Percentiles rank a stretch among this genome's conserved stretches.
Evolutionary conservation across 371 early-diverging fungal genomes (phyloP).

Genomic region (Saksenaea oblongispora): DNA sequence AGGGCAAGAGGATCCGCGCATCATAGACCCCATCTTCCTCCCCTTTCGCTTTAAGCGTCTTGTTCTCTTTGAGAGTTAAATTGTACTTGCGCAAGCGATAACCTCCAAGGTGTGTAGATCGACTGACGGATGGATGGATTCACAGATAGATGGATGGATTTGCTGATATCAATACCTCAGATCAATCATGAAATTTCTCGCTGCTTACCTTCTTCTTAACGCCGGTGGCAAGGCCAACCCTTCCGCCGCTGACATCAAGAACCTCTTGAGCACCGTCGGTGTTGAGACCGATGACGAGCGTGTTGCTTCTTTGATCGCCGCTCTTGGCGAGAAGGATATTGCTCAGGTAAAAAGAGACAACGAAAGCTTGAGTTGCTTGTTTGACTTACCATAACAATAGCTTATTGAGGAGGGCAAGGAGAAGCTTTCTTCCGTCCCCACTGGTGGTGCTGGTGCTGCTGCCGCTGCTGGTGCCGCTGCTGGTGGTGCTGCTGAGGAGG

Average conservation of each 20-base stretch:
- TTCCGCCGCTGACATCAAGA: constrained; percentile 70
- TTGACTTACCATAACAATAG: constrained; percentile 21
- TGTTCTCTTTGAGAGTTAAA: constrained; percentile 16
- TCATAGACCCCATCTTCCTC: background rate
- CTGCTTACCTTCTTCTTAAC: constrained; percentile 89
- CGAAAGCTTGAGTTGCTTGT: background rate
- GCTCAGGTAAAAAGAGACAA: constrained; percentile 39
- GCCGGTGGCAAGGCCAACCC: constrained; percentile 82
- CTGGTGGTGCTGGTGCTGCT: constrained; percentile 79
- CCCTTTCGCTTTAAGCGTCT: constrained; percentile 13
- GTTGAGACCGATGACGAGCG: constrained; percentile 79
- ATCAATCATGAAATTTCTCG: constrained; percentile 80
- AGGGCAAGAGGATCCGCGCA: background rate
- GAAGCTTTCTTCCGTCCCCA: constrained; percentile 92
- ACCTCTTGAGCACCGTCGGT: constrained; percentile 83
- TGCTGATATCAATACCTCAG: background rate
- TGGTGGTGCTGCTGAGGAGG: constrained; percentile 53
- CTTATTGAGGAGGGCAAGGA: constrained; percentile 84
- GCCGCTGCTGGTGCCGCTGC: constrained; percentile 52
- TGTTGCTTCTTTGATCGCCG: constrained; percentile 67
- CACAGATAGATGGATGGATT: constrained; percentile 9
- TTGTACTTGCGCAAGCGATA: constrained; percentile 12
- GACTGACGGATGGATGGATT: background rate
- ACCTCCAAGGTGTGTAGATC: constrained; percentile 4
- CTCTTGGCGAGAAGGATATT: constrained; percentile 83